Evolutionary conservation across 2,329 filamentous ascomycete genomes (phyloP).

Genomic region (Diaporthe sp.): DNA sequence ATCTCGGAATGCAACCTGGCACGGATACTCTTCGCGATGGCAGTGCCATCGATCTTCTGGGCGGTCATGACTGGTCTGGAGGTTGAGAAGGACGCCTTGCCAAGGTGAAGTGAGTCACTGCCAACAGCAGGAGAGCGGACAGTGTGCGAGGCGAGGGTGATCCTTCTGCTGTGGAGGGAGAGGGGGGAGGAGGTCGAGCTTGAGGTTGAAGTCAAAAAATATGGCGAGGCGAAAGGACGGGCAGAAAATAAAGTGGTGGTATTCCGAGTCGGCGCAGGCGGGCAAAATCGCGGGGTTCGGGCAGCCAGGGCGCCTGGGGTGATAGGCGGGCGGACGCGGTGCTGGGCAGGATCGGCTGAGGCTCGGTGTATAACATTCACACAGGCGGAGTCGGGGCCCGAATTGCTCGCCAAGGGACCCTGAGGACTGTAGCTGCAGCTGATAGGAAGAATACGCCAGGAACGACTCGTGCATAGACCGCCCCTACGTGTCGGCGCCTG

Average conservation of each 20-base stretch:
- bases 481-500: slow-evolving; percentile 10
- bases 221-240: slow-evolving; percentile 16
- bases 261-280: slow-evolving; percentile 24
- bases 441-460: slow-evolving; percentile 16
- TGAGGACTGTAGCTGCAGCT: slow-evolving; percentile 2
- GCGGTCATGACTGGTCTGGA: slow-evolving; percentile 80
- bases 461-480: slow-evolving; percentile 23
- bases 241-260: slow-evolving; percentile 31
- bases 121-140: slow-evolving; percentile 15
- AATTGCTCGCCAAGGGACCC: slow-evolving; percentile 19
- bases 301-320: slow-evolving; percentile 19
- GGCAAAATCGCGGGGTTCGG: slow-evolving; percentile 38
- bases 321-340: slow-evolving; percentile 6
- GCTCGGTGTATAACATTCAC: background rate
- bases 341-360: slow-evolving; percentile 4
- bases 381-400: slow-evolving; percentile 23
- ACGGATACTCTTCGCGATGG: slow-evolving; percentile 92
- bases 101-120: slow-evolving; percentile 27
- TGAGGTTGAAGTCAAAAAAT: background rate
- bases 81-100: slow-evolving; percentile 53
- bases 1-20: slow-evolving; percentile 86
- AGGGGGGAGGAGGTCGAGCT: background rate
- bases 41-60: slow-evolving; percentile 93
- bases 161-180: slow-evolving; percentile 6
- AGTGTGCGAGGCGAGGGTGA: background rate